Percentiles rank a stretch among this genome's conserved stretches.
Evolutionary conservation across 495 filamentous ascomycete genomes (phyloP).

Genomic region (Lasiosphaeris hirsuta): DNA sequence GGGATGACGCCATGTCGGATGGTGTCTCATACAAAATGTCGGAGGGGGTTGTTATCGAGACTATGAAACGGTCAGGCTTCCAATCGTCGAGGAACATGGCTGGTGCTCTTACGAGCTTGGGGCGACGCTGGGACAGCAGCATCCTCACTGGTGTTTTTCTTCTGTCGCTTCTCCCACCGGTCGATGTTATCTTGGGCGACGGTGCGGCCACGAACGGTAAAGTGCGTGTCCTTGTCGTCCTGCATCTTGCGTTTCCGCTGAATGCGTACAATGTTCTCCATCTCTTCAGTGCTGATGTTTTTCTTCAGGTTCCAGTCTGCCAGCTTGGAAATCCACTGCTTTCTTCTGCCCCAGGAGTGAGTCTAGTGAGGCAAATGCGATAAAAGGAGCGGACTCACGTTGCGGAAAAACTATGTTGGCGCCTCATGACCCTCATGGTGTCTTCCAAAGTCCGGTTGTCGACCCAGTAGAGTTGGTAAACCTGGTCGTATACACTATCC

Average conservation of each 20-base stretch:
- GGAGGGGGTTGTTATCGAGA: neutral
- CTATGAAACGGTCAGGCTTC: neutral
- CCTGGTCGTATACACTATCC: neutral
- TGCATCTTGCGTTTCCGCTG: neutral
- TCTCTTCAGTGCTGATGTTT: neutral
- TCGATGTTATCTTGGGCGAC: neutral
- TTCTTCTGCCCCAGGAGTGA: neutral
- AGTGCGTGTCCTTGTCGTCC: neutral
- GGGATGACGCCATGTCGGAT: neutral
- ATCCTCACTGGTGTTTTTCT: neutral
- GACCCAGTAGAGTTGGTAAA: neutral
- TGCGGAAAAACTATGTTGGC: neutral
- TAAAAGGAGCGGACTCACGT: too few relatives aligned
- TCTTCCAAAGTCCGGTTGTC: neutral
- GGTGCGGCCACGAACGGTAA: neutral
- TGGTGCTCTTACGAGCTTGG: neutral
- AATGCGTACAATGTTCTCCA: neutral
- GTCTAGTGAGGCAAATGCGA: too few relatives aligned
- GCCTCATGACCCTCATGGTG: neutral
- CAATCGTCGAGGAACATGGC: too few relatives aligned
- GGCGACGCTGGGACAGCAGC: neutral
- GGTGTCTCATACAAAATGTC: neutral
- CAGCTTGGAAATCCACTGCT: neutral
- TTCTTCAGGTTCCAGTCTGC: neutral
- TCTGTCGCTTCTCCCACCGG: slow-evolving; percentile 1